Base-by-base conservation (phyloP, 192 early-diverging fungal species). In the Podila epigama region DNA sequence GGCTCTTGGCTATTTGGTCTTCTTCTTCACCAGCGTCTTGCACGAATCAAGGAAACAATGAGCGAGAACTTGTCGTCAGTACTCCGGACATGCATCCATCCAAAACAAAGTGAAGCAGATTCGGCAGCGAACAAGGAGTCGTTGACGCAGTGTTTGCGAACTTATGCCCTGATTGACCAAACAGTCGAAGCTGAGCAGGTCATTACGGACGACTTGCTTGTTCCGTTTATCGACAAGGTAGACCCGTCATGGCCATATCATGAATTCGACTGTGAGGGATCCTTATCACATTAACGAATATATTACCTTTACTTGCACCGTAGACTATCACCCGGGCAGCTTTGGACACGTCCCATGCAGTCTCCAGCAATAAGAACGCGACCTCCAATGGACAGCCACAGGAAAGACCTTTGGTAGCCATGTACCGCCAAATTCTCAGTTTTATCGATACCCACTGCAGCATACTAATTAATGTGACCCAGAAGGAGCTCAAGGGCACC, bases 81-180 rank as follows among this genome's bases (percentile, higher is more conserved):
- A 2, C 69, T 94, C 27, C 79, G 81, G 0, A 25, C 81, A 13
- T 85, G 89, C 15, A 81, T 89, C n/a, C 35, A 56, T 3, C 60
- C 69, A 18, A 40, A 63, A 12, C 51, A 53, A 39, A 35, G 39
- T 20, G 63, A 77, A 9, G 63, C 69, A n/a, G 56, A 60, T 29
- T 60, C 78, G 34, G n/a, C 53, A 18, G 33, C 82, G 4, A 71
- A 84, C 13, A 80, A 77, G 7, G 77, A 85, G 16, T 70, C 82
- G 3, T 69, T 95, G 11, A 82, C 87, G 2, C 93, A 95, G 69
- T 91, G 84, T 37, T 68, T 95, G 15, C 78, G 93, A 31, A 93
- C 89, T 0, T 94, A 92, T 69, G 86, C 90, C 18, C 68, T 91
- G 35, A 88, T 95, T 27, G 92, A 95, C 54, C 83, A 89, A 51